Percentiles rank a stretch among this genome's conserved stretches.
phyloP scores from a whole-genome alignment of 2,329 filamentous ascomycete genomes.

The Ascochyta clinopodiicola region DNA sequence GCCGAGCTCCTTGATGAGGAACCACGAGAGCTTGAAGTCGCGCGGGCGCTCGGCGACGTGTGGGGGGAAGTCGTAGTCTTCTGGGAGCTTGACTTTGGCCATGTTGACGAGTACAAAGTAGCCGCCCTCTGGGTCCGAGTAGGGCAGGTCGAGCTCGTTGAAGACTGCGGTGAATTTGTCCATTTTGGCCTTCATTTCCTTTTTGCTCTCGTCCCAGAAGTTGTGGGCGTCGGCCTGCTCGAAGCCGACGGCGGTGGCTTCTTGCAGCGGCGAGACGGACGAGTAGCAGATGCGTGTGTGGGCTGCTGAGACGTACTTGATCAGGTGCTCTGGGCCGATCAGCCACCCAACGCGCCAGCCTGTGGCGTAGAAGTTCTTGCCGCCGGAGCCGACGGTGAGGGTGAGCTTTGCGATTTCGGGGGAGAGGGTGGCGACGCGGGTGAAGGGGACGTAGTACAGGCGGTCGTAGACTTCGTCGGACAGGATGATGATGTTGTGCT shows the following conservation, averaged over 20 bases:
- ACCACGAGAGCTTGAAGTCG: slow-evolving; percentile 96
- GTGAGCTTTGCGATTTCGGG: slow-evolving; percentile 88
- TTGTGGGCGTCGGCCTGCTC: slow-evolving; percentile 83
- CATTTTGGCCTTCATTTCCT: slow-evolving; percentile 90
- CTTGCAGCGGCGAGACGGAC: slow-evolving; percentile 90
- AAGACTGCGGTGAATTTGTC: slow-evolving; percentile 77
- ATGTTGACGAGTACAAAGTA: slow-evolving; percentile 98
- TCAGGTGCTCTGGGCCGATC: slow-evolving; percentile 85
- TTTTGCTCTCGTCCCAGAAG: slow-evolving; percentile 86
- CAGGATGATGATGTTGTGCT: slow-evolving; percentile 92
- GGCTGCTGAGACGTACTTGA: slow-evolving; percentile 89
- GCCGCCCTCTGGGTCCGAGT: slow-evolving; percentile 92
- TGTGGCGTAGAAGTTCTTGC: slow-evolving; percentile 98
- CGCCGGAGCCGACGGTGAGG: slow-evolving; percentile 91
- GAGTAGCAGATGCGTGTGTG: slow-evolving; percentile 97
- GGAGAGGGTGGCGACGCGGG: slow-evolving; percentile 86
- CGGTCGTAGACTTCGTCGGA: slow-evolving; percentile 80
- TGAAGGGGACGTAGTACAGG: slow-evolving; percentile 94
- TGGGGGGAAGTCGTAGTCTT: slow-evolving; percentile 84
- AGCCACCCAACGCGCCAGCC: slow-evolving; percentile 97
- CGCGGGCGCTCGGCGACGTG: slow-evolving; percentile 86
- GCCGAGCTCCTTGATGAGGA: slow-evolving; percentile 93
- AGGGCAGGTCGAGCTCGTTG: slow-evolving; percentile 60
- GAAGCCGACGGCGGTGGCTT: slow-evolving; percentile 92
- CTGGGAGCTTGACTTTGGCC: slow-evolving; percentile 81